Conservation (phyloP, 208 protist species). For the Wallacemonas sp. region DNA sequence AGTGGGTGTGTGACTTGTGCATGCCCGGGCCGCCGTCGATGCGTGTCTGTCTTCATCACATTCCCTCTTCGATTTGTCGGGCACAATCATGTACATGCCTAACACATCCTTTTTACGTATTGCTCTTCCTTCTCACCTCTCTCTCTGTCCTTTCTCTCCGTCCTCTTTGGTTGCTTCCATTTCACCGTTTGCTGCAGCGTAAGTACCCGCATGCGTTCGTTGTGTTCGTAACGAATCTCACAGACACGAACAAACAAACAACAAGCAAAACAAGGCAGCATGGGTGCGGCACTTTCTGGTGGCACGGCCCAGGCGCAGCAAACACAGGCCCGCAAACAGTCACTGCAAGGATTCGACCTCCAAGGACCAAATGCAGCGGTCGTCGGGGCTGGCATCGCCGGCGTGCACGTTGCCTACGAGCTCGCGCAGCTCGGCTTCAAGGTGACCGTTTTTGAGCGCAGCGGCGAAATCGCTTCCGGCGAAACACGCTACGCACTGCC, state of each 20-base stretch:
- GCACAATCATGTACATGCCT: not conserved
- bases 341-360: constrained; percentile 46
- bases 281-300: not conserved
- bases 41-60: too few species aligned
- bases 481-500: constrained; percentile 68
- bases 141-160: constrained; percentile 14
- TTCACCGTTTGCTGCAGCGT: not conserved
- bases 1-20: too few species aligned
- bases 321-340: constrained; percentile 8
- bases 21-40: too few species aligned
- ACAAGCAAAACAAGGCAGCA: not conserved
- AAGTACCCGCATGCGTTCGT: too few species aligned
- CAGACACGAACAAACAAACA: not conserved
- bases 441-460: constrained; percentile 82
- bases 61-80: not conserved
- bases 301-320: not conserved
- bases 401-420: constrained; percentile 87
- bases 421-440: constrained; percentile 78
- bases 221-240: too few species aligned
- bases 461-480: constrained; percentile 30
- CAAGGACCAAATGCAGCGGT: constrained; percentile 66
- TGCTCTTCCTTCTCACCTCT: too few species aligned
- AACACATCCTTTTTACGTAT: too few species aligned
- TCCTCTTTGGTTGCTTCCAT: constrained; percentile 4
- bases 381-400: constrained; percentile 80